phyloP scores from a whole-genome alignment of 2,329 filamentous ascomycete genomes.

The Aspergillus oerlinghausenensis region DNA sequence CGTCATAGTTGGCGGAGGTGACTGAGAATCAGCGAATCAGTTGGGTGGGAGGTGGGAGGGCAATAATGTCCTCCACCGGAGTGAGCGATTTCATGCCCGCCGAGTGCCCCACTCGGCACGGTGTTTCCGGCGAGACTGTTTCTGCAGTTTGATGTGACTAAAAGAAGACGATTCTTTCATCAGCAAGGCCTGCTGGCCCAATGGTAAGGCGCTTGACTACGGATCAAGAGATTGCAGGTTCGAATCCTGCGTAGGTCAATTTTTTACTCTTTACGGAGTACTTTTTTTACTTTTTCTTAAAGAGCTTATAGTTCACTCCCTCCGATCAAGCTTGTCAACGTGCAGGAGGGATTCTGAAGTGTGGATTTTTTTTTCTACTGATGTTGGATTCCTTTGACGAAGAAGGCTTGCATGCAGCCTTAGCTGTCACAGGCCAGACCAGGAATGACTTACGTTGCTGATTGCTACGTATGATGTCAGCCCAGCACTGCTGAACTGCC shows the following conservation, averaged over 20 bases:
- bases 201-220: slow-evolving; percentile 51
- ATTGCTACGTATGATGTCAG: not conserved
- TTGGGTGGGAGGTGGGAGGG: not conserved
- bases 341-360: no score
- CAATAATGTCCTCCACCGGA: not conserved
- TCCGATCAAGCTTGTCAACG: no score
- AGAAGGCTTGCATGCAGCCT: no score
- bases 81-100: not conserved
- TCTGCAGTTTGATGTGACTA: not conserved
- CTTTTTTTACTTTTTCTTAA: no score
- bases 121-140: slow-evolving; percentile 8
- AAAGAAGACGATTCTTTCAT: fast-evolving
- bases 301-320: no score
- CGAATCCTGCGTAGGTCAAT: slow-evolving; percentile 39
- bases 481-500: not conserved
- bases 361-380: no score
- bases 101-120: slow-evolving; percentile 20
- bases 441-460: not conserved
- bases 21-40: not conserved
- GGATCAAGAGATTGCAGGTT: slow-evolving; percentile 51
- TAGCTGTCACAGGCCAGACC: not conserved
- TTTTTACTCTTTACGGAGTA: slow-evolving; percentile 6
- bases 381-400: no score
- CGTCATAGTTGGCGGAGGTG: not conserved
- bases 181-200: slow-evolving; percentile 29